Evolutionary conservation across 2,329 filamentous ascomycete genomes (phyloP).

Genomic region (Trichoderma sp.): DNA sequence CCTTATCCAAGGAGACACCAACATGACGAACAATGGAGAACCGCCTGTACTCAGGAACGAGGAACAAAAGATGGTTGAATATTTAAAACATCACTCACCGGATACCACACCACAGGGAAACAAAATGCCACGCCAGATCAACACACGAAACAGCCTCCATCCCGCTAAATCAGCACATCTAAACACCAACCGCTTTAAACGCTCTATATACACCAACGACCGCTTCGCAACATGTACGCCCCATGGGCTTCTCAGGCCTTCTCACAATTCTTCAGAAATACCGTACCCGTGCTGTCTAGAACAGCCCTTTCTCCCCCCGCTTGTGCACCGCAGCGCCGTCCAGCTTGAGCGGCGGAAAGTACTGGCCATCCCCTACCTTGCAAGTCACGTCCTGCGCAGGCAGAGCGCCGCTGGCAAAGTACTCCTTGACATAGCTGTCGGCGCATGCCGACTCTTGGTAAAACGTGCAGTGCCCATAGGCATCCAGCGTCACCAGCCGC

Average conservation of each 20-base stretch:
- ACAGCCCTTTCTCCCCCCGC: background rate
- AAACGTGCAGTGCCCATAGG: slow-evolving; percentile 48
- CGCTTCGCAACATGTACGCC: background rate
- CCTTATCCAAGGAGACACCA: too few species aligned
- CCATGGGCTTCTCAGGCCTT: too few species aligned
- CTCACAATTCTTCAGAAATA: too few species aligned
- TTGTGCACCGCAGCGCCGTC: slow-evolving; percentile 26
- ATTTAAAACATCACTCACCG: too few species aligned
- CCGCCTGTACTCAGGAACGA: too few species aligned
- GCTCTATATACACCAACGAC: background rate
- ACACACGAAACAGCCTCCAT: too few species aligned
- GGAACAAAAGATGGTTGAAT: too few species aligned
- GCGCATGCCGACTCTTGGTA: slow-evolving; percentile 44
- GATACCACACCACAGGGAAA: too few species aligned
- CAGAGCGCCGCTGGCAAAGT: slow-evolving; percentile 44
- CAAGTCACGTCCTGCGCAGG: slow-evolving; percentile 40
- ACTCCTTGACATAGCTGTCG: slow-evolving; percentile 42
- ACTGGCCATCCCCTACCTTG: slow-evolving; percentile 29
- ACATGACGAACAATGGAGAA: too few species aligned
- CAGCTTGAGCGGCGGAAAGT: background rate
- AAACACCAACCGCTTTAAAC: slow-evolving; percentile 29
- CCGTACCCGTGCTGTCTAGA: too few species aligned
- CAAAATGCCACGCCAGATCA: too few species aligned
- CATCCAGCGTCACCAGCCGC: slow-evolving; percentile 45
- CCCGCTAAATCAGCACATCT: background rate